Evolutionary conservation across 805 yeast species (phyloP), one percentile per base, ranked within the genome.

Genomic region (Pichia eremophila): DNA sequence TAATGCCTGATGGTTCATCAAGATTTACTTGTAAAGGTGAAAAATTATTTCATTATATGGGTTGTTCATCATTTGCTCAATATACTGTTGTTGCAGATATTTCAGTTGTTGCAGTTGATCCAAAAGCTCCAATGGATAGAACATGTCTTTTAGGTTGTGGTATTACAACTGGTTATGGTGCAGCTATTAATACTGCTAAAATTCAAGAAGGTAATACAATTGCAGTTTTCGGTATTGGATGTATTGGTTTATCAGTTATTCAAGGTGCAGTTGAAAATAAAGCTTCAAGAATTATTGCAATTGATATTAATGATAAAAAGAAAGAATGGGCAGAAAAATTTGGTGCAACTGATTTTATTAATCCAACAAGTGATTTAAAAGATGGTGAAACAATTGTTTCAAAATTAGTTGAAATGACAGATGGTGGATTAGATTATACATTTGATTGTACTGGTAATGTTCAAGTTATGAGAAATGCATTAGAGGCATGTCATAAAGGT

Each of bases 401-500:
- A 44, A 82, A 86, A 63, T 76, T 91, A 57, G 70, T 87, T 57
- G 95, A 87, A 62, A 71, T 83, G 78, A 89, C 98, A 48, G 98
- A 93, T 61, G 99, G 99, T 59, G 99, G 99, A 46, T 77, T 88
- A 54, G 99, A 93, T 60, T 88, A 66, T 72, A 90, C 99, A 31
- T 93, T 93, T 63, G 99, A 93, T 74, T 90, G 98, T 74, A 93
- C 99, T 46, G 99, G 99, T 72, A 93, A 91, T 63, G 90, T 83
- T 52, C 68, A 78, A 41, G 98, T 93, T 44, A 93, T 93, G 99
- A 83, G 98, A 72, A 74, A 81, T 62, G 99, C 99, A 29, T 76
- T 93, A 56, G 98, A 93, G 74, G 86, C 95, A 22, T 89, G 96
- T 67, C 98, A 93, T 74, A 91, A 90, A 71, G 99, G 99, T 55